Base-by-base conservation (phyloP, 2,329 filamentous ascomycete genomes). In the Cercospora sp. region DNA sequence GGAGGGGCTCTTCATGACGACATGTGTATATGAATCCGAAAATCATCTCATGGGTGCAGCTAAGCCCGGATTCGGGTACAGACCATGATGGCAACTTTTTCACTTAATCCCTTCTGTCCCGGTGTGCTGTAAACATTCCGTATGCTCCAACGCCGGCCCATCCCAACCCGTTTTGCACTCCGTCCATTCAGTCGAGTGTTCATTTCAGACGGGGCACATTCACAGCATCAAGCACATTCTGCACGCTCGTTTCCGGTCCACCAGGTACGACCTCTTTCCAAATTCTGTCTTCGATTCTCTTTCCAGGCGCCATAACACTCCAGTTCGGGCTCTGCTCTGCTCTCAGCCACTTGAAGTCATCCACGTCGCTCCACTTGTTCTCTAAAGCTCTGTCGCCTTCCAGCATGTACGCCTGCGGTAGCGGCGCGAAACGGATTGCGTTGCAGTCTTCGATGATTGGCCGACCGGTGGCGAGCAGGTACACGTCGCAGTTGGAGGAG, bases 321-420 rank as follows among this genome's bases (percentile, higher is more conserved):
- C 94, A 99, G 77, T 99, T 94, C 2, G 95, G 95, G 76, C 92
- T 97, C 31, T 88, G 88, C 67, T 91, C 92, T 16, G 87, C 85
- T 79, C 94, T 96, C 71, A 97, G 86, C 95, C 95, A 98, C 81
- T 97, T 97, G 84, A 99, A 99, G 79, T 99, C 95, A 78, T 98
- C 92, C 16, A 98, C 91, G 75, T 95, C 89, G 73, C 94, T 87
- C 92, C 93, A 99, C 74, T 91, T 87, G 77, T 97, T 94, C 64
- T 77, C 70, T 31, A 73, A 71, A 2, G 75, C 72, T 1, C 61
- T 59, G 31, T 77, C 76, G 5, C 65, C 69, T 65, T 80, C 70
- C 31, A 66, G 67, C 51, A 71, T 66, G 81, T 91, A 93, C 68
- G 79, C 80, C 23, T 81, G 79, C 0, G 93, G 93, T 30, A 97